A percentile compares a stretch with the other conserved stretches of the same genome.
phyloP scores from a whole-genome alignment of 345 rosid genomes.

The Sonneratia caseolaris region DNA sequence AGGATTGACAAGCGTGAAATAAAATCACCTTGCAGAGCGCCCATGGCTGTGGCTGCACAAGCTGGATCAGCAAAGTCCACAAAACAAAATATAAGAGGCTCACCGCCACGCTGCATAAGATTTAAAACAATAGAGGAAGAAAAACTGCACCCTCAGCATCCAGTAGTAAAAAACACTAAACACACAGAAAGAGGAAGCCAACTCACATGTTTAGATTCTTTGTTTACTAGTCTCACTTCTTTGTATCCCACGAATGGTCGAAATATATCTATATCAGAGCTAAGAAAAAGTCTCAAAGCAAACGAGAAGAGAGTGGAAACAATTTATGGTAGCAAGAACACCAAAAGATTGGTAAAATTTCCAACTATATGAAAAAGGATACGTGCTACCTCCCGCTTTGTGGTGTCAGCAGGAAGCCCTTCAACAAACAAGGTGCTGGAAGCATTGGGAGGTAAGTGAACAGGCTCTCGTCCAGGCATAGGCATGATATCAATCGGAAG shows the following conservation, averaged over 20 bases:
- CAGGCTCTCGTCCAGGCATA: conserved; percentile 33
- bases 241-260: conserved; percentile 79
- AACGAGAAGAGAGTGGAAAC: neutral
- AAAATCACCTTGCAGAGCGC: conserved; percentile 72
- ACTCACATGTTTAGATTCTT: conserved; percentile 68
- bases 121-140: neutral
- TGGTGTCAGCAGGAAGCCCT: conserved; percentile 69
- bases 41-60: conserved; percentile 85
- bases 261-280: conserved; percentile 54
- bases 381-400: conserved; percentile 81
- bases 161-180: neutral
- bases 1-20: neutral
- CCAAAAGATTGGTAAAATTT: neutral
- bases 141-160: neutral
- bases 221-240: conserved; percentile 71
- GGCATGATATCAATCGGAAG: conserved; percentile 23
- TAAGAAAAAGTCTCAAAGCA: conserved; percentile 21
- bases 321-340: neutral
- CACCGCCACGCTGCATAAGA: conserved; percentile 69
- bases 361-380: conserved; percentile 39
- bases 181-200: neutral
- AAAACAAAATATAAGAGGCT: conserved; percentile 74
- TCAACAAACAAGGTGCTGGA: conserved; percentile 75
- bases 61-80: conserved; percentile 78
- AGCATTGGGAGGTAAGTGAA: conserved; percentile 62